A percentile compares a stretch with the other conserved stretches of the same genome.
Evolutionary conservation across 192 early-diverging fungal genomes (phyloP).

Genomic region (Phlyctochytrium bullatum): DNA sequence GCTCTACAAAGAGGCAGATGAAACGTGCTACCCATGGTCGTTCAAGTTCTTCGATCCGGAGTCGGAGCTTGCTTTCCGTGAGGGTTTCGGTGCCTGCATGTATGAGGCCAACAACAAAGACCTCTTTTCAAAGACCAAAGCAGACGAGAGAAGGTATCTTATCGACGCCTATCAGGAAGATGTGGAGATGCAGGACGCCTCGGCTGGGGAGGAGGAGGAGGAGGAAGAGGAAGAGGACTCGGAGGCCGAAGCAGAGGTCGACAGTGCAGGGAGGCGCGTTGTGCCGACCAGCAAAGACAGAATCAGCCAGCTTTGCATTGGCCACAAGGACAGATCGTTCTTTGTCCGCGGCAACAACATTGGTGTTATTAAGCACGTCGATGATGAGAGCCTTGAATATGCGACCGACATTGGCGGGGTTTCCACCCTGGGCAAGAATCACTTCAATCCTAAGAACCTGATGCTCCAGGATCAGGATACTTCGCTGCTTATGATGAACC

Average conservation of each 20-base stretch:
- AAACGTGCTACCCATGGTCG: slow-evolving; percentile 71
- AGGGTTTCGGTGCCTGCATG: slow-evolving; percentile 66
- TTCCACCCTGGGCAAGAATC: slow-evolving; percentile 45
- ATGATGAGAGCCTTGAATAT: slow-evolving; percentile 66
- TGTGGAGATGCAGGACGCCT: slow-evolving; percentile 56
- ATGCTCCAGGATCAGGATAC: slow-evolving; percentile 88
- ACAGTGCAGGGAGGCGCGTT: slow-evolving; percentile 12
- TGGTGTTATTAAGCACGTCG: slow-evolving; percentile 80
- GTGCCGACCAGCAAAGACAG: slow-evolving; percentile 30
- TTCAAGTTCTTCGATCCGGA: slow-evolving; percentile 57
- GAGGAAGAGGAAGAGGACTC: slow-evolving; percentile 54
- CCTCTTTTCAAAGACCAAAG: slow-evolving; percentile 61
- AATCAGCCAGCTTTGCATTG: slow-evolving; percentile 81
- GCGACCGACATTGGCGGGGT: slow-evolving; percentile 79
- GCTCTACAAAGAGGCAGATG: slow-evolving; percentile 65
- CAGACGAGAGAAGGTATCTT: slow-evolving; percentile 72
- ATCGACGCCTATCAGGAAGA: slow-evolving; percentile 74
- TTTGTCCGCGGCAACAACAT: slow-evolving; percentile 86
- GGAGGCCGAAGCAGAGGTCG: slow-evolving; percentile 34
- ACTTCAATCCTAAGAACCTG: slow-evolving; percentile 70
- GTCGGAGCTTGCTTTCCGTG: slow-evolving; percentile 56
- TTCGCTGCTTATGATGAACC: slow-evolving; percentile 73
- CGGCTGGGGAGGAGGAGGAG: slow-evolving; percentile 26
- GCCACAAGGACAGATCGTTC: slow-evolving; percentile 85
- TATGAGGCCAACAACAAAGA: slow-evolving; percentile 71